These are phyloP conservation scores for Ganoderma boninense DNA, from an alignment of 1,284 basidiomycete genomes.

Conservation along the genomic window DNA sequence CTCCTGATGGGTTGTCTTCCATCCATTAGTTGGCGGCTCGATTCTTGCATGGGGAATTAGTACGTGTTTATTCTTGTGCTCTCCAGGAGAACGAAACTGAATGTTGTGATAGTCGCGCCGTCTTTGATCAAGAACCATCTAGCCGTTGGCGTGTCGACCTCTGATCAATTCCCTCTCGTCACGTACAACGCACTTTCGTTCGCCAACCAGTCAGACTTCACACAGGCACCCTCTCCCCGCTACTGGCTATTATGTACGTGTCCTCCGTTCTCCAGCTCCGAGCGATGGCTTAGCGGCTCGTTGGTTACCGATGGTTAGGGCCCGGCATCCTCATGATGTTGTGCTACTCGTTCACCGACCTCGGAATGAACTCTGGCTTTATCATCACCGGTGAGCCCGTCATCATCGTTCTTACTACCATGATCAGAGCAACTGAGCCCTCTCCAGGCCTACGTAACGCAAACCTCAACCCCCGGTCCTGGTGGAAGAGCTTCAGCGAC, in stretches of 20 bases:
- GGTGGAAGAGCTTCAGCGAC: constrained; percentile 31
- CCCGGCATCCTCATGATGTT: constrained; percentile 68
- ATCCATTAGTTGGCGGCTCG: constrained; percentile 50
- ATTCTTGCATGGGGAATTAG: constrained; percentile 71
- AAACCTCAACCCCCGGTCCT: constrained; percentile 27
- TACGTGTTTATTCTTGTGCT: background rate
- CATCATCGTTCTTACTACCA: background rate
- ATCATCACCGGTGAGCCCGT: constrained; percentile 16
- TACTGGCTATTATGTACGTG: constrained; percentile 66
- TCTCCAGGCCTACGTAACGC: constrained; percentile 18
- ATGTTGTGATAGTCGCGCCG: constrained; percentile 50
- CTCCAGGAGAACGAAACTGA: background rate
- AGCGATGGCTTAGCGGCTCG: background rate
- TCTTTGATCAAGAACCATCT: constrained; percentile 60
- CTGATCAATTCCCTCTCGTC: constrained; percentile 53
- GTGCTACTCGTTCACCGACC: constrained; percentile 49
- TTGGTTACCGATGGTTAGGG: constrained; percentile 29
- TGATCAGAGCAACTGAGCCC: background rate
- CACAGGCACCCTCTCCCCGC: constrained; percentile 61
- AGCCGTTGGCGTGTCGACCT: constrained; percentile 51
- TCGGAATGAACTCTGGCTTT: constrained; percentile 32
- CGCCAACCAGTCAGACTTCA: constrained; percentile 49
- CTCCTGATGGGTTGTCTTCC: background rate
- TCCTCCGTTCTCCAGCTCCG: too few species aligned
- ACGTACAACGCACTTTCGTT: constrained; percentile 56